Evolutionary conservation across 2,329 filamentous ascomycete species (phyloP).

Genomic region (Hymenoscyphus occultus): DNA sequence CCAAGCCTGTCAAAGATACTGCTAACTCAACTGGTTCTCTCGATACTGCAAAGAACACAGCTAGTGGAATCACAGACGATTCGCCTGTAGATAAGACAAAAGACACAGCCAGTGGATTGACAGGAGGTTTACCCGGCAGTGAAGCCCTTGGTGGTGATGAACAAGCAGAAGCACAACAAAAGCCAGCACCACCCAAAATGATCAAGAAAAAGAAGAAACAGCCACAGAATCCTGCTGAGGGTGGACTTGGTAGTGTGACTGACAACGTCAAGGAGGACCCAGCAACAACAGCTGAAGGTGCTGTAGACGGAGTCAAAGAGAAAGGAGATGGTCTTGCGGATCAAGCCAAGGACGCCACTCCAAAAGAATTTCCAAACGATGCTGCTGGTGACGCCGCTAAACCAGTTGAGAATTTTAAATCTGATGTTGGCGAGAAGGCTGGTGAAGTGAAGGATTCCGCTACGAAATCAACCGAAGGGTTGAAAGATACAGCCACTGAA

Average conservation of each 20-base stretch:
- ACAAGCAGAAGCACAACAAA: background rate
- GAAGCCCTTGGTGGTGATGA: slow-evolving; percentile 9
- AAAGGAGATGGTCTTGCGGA: slow-evolving; percentile 14
- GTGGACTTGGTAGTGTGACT: slow-evolving; percentile 6
- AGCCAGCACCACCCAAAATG: slow-evolving; percentile 7
- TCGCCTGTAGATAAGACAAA: slow-evolving; percentile 9
- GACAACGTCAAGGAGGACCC: slow-evolving; percentile 9
- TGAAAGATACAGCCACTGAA: background rate
- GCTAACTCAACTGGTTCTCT: slow-evolving; percentile 6
- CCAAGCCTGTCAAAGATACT: slow-evolving; percentile 2
- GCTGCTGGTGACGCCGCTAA: slow-evolving; percentile 10
- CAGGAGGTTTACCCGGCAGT: slow-evolving; percentile 8
- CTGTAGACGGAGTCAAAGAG: slow-evolving; percentile 14
- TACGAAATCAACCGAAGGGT: background rate
- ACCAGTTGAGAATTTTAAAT: slow-evolving; percentile 9
- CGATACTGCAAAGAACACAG: slow-evolving; percentile 6
- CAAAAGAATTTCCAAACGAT: slow-evolving; percentile 9
- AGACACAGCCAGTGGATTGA: slow-evolving; percentile 4
- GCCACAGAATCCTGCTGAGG: slow-evolving; percentile 5
- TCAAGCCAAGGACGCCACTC: slow-evolving; percentile 5
- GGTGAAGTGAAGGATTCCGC: background rate
- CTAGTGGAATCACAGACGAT: slow-evolving; percentile 10
- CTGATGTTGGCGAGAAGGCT: slow-evolving; percentile 3
- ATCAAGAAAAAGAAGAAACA: slow-evolving; percentile 12
- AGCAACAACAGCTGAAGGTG: slow-evolving; percentile 14